Conservation (phyloP, 2,329 filamentous ascomycete species). For the Ophiostoma ulmi region DNA sequence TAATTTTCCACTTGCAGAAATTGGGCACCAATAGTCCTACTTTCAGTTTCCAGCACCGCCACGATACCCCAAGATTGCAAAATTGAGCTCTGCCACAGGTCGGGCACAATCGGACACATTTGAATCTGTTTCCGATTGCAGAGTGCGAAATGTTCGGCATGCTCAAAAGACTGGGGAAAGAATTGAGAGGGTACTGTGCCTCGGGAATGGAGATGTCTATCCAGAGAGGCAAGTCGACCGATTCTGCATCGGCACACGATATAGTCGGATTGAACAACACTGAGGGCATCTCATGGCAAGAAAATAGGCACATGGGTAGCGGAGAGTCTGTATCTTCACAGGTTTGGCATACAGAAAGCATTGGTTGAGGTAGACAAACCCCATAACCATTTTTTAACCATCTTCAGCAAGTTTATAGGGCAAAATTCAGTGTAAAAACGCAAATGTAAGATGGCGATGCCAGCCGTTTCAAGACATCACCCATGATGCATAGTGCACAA, state of each 20-base stretch:
- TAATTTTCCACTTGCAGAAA: neutral
- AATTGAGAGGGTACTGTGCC: neutral
- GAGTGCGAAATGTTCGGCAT: neutral
- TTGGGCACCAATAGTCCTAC: neutral
- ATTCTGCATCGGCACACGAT: neutral
- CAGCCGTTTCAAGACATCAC: neutral
- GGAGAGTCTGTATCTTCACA: neutral
- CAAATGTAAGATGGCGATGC: neutral
- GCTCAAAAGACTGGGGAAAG: neutral
- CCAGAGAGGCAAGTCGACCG: slow-evolving; percentile 4
- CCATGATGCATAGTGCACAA: neutral
- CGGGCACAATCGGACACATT: neutral
- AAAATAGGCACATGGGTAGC: neutral
- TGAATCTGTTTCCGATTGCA: neutral
- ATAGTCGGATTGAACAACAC: slow-evolving; percentile 3
- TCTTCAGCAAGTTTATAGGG: neutral
- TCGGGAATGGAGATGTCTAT: neutral
- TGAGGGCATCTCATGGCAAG: neutral
- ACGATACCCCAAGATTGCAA: neutral
- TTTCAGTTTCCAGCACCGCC: neutral
- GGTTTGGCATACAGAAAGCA: neutral
- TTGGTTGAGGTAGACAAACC: neutral
- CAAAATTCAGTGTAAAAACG: neutral
- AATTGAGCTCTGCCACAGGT: neutral
- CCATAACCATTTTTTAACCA: neutral